Evolutionary conservation across 805 yeast genomes (phyloP), one percentile per base, ranked within the genome.

Genomic region (Wickerhamiella kurtzmanii): DNA sequence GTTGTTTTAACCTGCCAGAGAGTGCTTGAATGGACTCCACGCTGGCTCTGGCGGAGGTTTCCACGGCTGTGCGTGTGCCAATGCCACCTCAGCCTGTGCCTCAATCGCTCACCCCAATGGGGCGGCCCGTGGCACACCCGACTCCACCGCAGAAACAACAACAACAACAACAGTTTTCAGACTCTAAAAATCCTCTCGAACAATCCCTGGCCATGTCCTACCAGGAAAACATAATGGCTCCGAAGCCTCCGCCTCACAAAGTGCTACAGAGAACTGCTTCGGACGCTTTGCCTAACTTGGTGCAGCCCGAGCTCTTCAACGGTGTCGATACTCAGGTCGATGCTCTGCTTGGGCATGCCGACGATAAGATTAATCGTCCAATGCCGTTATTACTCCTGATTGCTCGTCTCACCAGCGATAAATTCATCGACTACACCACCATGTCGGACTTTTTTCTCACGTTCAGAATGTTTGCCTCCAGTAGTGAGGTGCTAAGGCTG

Each of bases 381-480:
- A 50, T 54, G 17, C 41, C 50, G 40, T 47, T 56, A 15, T 53
- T 42, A 17, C 51, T 51, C 35, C 57, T 68, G n/a, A 54, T 68
- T 3, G 59, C 61, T 15, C 60, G 64, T 37, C 47, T 68, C 43
- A 80, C 95, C 1, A 76, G 84, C 9, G 88, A 92, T 3, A 75
- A 77, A 48, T 64, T 76, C 4, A 73, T 89, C 16, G 88, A 86
- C 61, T 89, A 89, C 61, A 75, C 77, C 51, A 71, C 82, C 37
- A 66, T 88, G 47, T 75, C 88, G 43, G 96, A 92, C 65, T 87
- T 92, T 61, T 84, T 89, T 61, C 71, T 89, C 44, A 79, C 95
- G 1, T 88, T 76, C 64, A 70, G 97, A 44, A 71, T 78, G 46
- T 87, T 83, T 59, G 66, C 81, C 36, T 66, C 76, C 16, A 63